Conservation (phyloP, 2,329 filamentous ascomycete species). For the Beauveria sp. region DNA sequence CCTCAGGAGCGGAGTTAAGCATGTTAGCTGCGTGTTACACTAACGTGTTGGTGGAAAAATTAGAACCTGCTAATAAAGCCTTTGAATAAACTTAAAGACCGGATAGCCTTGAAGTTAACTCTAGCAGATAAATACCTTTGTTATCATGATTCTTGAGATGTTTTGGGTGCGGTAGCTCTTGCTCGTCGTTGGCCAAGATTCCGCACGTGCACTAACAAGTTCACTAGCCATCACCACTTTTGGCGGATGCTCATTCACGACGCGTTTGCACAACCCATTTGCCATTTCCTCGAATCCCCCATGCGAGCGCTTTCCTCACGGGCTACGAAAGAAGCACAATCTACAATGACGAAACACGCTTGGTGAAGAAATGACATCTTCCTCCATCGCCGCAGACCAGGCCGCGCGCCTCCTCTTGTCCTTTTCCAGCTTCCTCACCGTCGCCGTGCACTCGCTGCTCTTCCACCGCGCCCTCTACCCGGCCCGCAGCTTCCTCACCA, state of each 20-base stretch:
- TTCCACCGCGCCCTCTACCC: constrained; percentile 80
- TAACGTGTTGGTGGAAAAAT: no score
- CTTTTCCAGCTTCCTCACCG: constrained; percentile 73
- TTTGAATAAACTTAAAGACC: no score
- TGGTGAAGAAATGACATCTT: not conserved
- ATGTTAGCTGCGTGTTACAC: no score
- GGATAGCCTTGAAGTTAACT: no score
- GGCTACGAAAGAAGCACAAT: not conserved
- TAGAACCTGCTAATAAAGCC: no score
- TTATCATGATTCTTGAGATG: not conserved
- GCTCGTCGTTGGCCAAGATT: not conserved
- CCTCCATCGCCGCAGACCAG: constrained; percentile 29
- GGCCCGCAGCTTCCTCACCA: constrained; percentile 64
- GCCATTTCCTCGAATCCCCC: not conserved
- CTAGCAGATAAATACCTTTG: no score
- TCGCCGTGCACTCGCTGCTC: constrained; percentile 78
- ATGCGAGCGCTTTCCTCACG: not conserved
- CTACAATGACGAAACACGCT: not conserved
- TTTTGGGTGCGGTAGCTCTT: not conserved
- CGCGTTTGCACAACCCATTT: not conserved
- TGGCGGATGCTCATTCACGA: constrained; percentile 3
- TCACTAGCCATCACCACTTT: not conserved
- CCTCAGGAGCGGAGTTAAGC: no score
- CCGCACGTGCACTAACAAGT: not conserved
- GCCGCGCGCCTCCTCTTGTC: constrained; percentile 55